phyloP scores from a whole-genome alignment of 441 rosid species.

The Erodium texanum region DNA sequence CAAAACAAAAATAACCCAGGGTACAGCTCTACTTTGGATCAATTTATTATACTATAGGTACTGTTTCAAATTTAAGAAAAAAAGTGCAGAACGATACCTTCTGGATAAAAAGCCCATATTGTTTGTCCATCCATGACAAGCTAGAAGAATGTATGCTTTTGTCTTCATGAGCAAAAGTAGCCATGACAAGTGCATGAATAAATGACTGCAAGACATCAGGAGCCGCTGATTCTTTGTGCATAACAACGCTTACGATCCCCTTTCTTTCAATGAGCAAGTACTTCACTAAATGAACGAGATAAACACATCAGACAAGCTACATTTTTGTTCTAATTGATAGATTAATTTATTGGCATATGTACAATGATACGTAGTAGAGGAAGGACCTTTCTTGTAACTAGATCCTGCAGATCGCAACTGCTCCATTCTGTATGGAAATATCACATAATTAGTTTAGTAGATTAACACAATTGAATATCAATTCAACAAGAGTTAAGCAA shows the following conservation, averaged over 20 bases:
- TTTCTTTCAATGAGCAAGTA: constrained; percentile 54
- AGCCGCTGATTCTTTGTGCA: constrained; percentile 57
- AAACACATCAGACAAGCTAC: constrained; percentile 12
- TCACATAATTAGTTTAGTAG: constrained; percentile 16
- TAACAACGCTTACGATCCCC: constrained; percentile 35
- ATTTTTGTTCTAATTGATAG: not conserved
- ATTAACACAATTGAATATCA: not conserved
- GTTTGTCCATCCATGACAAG: constrained; percentile 71
- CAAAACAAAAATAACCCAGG: not conserved
- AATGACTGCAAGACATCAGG: constrained; percentile 67
- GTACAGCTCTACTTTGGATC: not conserved
- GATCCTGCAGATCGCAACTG: constrained; percentile 44
- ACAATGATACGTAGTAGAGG: constrained; percentile 1
- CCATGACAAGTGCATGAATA: constrained; percentile 64
- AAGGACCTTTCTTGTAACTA: constrained; percentile 45
- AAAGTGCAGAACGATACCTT: constrained; percentile 36
- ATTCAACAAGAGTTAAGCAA: too few relatives aligned
- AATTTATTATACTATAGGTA: not conserved
- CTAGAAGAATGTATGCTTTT: constrained; percentile 34
- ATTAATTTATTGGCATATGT: not conserved
- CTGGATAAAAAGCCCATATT: constrained; percentile 43
- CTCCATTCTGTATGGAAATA: constrained; percentile 46
- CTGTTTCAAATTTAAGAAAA: not conserved
- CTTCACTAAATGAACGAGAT: constrained; percentile 34
- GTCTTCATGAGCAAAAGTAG: constrained; percentile 24